A percentile compares a stretch with the other conserved stretches of the same genome.
phyloP scores from a whole-genome alignment of 148 eudicot species.

The Rhododendron henanense region DNA sequence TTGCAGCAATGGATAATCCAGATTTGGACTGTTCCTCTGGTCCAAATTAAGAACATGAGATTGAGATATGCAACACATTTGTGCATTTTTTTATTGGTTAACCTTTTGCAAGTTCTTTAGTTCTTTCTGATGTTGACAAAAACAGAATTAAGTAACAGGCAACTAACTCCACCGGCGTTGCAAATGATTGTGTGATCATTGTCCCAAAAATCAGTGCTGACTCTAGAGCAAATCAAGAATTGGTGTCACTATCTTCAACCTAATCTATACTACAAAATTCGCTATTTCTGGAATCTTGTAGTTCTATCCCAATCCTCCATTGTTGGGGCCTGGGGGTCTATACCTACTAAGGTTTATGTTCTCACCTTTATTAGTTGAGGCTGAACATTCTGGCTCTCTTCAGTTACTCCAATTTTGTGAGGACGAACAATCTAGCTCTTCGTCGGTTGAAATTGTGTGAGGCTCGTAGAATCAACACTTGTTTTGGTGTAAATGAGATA shows the following conservation, averaged over 20 bases:
- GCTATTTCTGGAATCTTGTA: neutral
- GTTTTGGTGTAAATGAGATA: too few relatives aligned
- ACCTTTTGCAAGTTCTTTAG: neutral
- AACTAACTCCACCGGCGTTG: constrained; percentile 1
- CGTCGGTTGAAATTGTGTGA: too few relatives aligned
- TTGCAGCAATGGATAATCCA: too few relatives aligned
- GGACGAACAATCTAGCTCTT: too few relatives aligned
- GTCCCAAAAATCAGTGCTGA: neutral
- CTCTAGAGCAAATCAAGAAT: neutral
- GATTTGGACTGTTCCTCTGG: too few relatives aligned
- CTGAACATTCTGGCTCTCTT: too few relatives aligned
- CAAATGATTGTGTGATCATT: neutral
- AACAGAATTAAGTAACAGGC: neutral
- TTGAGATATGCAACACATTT: neutral
- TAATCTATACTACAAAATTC: neutral
- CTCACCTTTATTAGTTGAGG: too few relatives aligned
- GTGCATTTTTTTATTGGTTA: neutral
- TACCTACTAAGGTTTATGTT: neutral
- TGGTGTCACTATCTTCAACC: neutral
- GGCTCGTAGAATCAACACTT: too few relatives aligned
- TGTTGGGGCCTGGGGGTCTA: neutral
- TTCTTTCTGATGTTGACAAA: neutral
- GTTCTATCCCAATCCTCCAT: neutral
- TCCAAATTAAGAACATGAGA: too few relatives aligned
- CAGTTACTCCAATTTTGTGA: too few relatives aligned